Evolutionary conservation across 1,139 yeast genomes (phyloP), one percentile per base, ranked within the genome.

Genomic region (Lodderomyces oxycetoniae): DNA sequence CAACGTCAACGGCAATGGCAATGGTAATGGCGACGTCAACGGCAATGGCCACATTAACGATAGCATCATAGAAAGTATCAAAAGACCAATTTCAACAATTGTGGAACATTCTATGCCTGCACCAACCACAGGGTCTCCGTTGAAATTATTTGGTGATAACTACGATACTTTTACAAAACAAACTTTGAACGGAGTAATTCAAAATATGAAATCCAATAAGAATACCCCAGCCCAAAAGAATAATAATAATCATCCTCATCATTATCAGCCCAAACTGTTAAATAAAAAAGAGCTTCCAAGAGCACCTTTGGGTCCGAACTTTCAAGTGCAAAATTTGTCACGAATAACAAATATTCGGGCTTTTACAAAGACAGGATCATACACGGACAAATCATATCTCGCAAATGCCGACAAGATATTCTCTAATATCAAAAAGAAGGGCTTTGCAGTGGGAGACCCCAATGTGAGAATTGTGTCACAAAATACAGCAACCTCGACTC

Each of bases 141-240:
- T 67, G 35, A 67, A 67, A 40, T 46, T 67, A 19, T 67, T 60
- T 42, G 57, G 59, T 5, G 59, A 56, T 27, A 54, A 61, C 23
- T 67, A 67, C 40, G 63, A 68, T 42, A 68, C 74, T 0, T 68
- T 53, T 37, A 68, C 74, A 2, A 64, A 62, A 35, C 63, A 60
- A 3, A 55, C 57, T 35, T 52, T 68, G 27, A 57, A 48, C 34
- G 67, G 60, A 13, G 43, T 66, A 4, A 38, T 63, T 26, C 51
- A 53, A 22, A 53, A 58, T 29, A 49, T 53, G 17, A 20, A 20
- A 29, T 43, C 47, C 9, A 41, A 34, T 25, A 35, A 30, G 30
- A 44, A 41, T 24, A 44, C 47, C 1, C 47, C 47, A 11, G 39
- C 35, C n/a, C 41, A 33, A 15, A 23, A 21, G 15, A 7, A 12